These are phyloP conservation scores for Protomyces lactucae-debilis DNA, from an alignment of 1,139 yeast species.

Conservation along the genomic window DNA sequence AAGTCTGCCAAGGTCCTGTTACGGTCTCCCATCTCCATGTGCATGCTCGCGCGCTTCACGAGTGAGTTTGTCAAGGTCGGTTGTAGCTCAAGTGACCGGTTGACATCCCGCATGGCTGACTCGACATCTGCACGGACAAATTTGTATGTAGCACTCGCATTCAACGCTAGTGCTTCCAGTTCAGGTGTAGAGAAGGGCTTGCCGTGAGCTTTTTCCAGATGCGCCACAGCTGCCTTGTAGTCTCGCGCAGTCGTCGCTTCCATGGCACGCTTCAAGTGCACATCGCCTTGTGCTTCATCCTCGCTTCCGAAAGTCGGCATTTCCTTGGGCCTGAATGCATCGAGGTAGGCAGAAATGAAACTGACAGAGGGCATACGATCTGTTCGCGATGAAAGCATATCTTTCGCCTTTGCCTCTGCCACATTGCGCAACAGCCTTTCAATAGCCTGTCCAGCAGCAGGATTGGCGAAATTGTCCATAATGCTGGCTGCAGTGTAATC, in stretches of 20 bases:
- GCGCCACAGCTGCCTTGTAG: slow-evolving; percentile 68
- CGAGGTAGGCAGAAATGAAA: slow-evolving; percentile 78
- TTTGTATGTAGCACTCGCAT: slow-evolving; percentile 74
- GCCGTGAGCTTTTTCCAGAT: slow-evolving; percentile 62
- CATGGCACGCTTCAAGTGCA: slow-evolving; percentile 61
- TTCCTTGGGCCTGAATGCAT: slow-evolving; percentile 52
- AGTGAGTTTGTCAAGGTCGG: slow-evolving; percentile 75
- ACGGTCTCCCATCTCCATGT: slow-evolving; percentile 66
- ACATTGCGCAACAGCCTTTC: slow-evolving; percentile 82
- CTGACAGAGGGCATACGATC: slow-evolving; percentile 77
- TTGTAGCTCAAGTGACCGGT: slow-evolving; percentile 57
- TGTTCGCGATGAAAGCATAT: slow-evolving; percentile 48
- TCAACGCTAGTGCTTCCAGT: slow-evolving; percentile 60
- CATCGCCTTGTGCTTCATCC: slow-evolving; percentile 53
- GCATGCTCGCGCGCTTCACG: slow-evolving; percentile 75
- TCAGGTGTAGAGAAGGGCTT: slow-evolving; percentile 31
- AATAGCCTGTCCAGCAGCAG: slow-evolving; percentile 70
- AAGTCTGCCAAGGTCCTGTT: slow-evolving; percentile 65
- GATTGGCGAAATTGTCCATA: slow-evolving; percentile 56
- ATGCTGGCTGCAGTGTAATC: slow-evolving; percentile 71
- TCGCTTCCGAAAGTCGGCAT: slow-evolving; percentile 45
- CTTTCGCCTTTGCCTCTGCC: slow-evolving; percentile 46
- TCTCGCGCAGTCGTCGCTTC: slow-evolving; percentile 59
- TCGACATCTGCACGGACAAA: slow-evolving; percentile 73
- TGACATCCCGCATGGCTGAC: slow-evolving; percentile 56